Evolutionary conservation across 768 basidiomycete genomes (phyloP).

Genomic region (Leucosporidium scottii): DNA sequence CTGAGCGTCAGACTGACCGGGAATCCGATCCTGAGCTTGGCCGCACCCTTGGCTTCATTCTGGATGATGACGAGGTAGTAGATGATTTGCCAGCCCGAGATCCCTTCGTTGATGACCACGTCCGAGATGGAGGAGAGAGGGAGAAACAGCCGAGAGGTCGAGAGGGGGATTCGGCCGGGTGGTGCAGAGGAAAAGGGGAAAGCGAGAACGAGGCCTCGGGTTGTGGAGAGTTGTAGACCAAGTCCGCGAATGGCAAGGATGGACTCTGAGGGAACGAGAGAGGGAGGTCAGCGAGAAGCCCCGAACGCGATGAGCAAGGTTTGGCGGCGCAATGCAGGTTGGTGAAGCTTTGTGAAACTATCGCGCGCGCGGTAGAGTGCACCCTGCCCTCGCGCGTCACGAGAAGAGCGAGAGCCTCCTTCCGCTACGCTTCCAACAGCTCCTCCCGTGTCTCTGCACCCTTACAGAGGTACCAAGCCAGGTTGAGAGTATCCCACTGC

Average conservation of each 20-base stretch:
- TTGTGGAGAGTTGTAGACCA: background rate
- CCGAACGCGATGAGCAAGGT: background rate
- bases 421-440: too few relatives aligned
- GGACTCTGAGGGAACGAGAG: background rate
- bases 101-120: constrained; percentile 6
- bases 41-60: background rate
- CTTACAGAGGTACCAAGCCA: background rate
- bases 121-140: constrained; percentile 7
- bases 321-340: too few relatives aligned
- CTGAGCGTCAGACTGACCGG: background rate
- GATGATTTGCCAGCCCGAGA: constrained; percentile 7
- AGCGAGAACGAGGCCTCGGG: background rate
- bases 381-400: too few relatives aligned
- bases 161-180: background rate
- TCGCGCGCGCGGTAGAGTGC: too few relatives aligned
- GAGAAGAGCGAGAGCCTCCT: too few relatives aligned
- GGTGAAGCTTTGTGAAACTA: too few relatives aligned
- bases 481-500: too few relatives aligned
- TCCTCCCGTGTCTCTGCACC: too few relatives aligned
- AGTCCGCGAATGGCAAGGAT: constrained; percentile 2
- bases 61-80: constrained; percentile 5
- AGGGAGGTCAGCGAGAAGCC: background rate
- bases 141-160: constrained; percentile 9
- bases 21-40: background rate
- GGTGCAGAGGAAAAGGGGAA: background rate